Percentiles rank a stretch among this genome's conserved stretches.
These are phyloP conservation scores for Zasmidium angulare DNA, from an alignment of 2,329 filamentous ascomycete genomes.

Conservation along the genomic window DNA sequence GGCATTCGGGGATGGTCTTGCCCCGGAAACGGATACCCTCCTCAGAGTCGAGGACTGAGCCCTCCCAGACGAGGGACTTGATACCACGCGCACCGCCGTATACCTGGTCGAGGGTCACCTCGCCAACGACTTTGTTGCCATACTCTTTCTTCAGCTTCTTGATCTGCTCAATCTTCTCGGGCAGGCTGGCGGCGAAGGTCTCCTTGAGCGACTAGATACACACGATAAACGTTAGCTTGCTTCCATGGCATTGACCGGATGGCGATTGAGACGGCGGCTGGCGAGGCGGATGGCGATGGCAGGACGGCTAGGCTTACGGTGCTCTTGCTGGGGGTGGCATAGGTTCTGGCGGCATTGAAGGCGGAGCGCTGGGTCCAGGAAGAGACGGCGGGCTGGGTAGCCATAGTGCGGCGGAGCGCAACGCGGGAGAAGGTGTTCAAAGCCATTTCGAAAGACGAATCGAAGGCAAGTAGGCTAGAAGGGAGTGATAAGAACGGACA, in stretches of 20 bases:
- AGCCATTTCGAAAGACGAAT: constrained; percentile 30
- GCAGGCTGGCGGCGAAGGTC: constrained; percentile 92
- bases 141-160: constrained; percentile 98
- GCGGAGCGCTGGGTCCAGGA: constrained; percentile 58
- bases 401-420: constrained; percentile 75
- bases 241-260: not conserved
- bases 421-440: constrained; percentile 53
- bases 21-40: constrained; percentile 99
- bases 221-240: constrained; percentile 6
- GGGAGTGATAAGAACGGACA: constrained; percentile 11
- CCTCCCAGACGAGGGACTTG: constrained; percentile 98
- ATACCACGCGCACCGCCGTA: constrained; percentile 99
- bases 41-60: constrained; percentile 95
- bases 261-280: no score
- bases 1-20: constrained; percentile 98
- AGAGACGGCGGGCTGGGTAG: constrained; percentile 60
- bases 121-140: constrained; percentile 91
- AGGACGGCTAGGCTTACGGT: constrained; percentile 60
- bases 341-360: constrained; percentile 83
- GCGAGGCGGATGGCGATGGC: not conserved
- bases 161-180: constrained; percentile 97
- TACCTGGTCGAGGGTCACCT: constrained; percentile 98
- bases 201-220: constrained; percentile 88
- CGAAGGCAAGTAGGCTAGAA: constrained; percentile 19
- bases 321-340: constrained; percentile 90